Conservation (phyloP, 179 eudicot species). For the Beta corolliflora region DNA sequence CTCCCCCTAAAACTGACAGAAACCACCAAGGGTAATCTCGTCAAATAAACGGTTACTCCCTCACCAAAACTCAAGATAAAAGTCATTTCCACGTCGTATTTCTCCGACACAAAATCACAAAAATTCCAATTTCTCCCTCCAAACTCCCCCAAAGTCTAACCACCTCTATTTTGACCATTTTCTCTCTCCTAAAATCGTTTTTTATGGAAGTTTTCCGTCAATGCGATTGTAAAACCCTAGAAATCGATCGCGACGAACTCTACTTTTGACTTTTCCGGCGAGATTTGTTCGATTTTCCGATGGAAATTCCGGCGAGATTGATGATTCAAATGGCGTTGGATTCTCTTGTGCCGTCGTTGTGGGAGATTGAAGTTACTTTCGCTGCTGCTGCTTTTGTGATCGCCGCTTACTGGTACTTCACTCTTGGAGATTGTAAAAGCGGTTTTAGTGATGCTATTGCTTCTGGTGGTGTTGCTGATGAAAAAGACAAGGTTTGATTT, state of each 20-base stretch:
- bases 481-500: constrained; percentile 45
- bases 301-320: constrained; percentile 31
- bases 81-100: constrained; percentile 12
- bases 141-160: constrained; percentile 28
- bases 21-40: not conserved
- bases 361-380: constrained; percentile 81
- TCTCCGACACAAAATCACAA: constrained; percentile 1
- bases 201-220: constrained; percentile 8
- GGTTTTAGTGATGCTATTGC: constrained; percentile 18
- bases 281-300: not conserved
- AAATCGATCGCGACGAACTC: not conserved
- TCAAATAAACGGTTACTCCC: constrained; percentile 16
- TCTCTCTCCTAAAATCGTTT: not conserved
- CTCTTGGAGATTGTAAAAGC: constrained; percentile 23
- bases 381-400: constrained; percentile 66
- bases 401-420: constrained; percentile 66
- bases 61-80: not conserved
- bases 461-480: constrained; percentile 35
- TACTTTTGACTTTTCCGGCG: not conserved
- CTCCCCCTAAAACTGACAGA: too few relatives aligned
- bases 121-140: constrained; percentile 21
- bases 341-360: constrained; percentile 65
- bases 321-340: constrained; percentile 49
- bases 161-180: constrained; percentile 26
- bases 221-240: constrained; percentile 18